Percentiles rank a stretch among this genome's conserved stretches.
Evolutionary conservation across 2,329 filamentous ascomycete species (phyloP).

Genomic region (Aspergillus sp.): DNA sequence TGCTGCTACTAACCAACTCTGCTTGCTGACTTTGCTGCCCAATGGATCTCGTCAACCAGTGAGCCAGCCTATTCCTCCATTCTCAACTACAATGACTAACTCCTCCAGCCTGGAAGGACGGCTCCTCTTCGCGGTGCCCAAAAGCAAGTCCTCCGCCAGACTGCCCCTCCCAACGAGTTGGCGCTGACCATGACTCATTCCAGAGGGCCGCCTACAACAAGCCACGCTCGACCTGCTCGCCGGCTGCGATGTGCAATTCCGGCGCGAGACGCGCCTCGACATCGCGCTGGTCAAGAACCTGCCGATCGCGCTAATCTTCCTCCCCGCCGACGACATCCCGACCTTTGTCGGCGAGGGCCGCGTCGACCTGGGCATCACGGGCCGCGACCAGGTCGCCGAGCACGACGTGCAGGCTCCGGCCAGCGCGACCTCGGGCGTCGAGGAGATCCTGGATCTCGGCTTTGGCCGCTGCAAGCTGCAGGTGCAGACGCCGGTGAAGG

Average conservation of each 20-base stretch:
- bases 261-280: conserved; percentile 86
- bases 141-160: conserved; percentile 58
- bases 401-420: conserved; percentile 54
- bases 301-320: conserved; percentile 89
- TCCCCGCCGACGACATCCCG: conserved; percentile 92
- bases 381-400: conserved; percentile 83
- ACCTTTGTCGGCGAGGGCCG: conserved; percentile 93
- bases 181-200: conserved; percentile 8
- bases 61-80: conserved; percentile 19
- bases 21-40: no score
- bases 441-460: conserved; percentile 79
- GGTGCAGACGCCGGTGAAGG: conserved; percentile 91
- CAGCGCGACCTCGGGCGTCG: conserved; percentile 50
- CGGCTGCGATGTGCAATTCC: conserved; percentile 93
- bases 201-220: conserved; percentile 88
- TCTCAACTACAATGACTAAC: conserved; percentile 20
- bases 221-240: conserved; percentile 81
- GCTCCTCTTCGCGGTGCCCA: conserved; percentile 92
- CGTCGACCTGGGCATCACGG: conserved; percentile 90
- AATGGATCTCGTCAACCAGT: conserved; percentile 58
- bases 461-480: conserved; percentile 90
- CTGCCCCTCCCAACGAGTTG: conserved; percentile 9
- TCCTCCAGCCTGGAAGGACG: conserved; percentile 71
- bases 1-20: conserved; percentile 1
- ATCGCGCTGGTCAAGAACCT: conserved; percentile 97